Evolutionary conservation across 108 stramenopile species (phyloP).

Genomic region (Cyclotella cryptica): DNA sequence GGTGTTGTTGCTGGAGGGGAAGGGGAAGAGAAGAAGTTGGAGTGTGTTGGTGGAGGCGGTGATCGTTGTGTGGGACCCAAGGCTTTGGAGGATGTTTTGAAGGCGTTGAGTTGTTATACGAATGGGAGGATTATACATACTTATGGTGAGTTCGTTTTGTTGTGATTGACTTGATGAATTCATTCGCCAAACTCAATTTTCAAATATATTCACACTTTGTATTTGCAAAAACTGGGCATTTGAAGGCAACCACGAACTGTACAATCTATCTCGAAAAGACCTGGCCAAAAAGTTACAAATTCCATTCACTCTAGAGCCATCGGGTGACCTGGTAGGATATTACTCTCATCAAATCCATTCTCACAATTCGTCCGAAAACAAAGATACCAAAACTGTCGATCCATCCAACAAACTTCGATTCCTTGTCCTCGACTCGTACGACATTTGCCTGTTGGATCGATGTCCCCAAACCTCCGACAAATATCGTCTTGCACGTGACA

Average conservation of each 20-base stretch:
- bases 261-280: slow-evolving; percentile 74
- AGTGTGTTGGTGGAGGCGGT: background rate
- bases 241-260: slow-evolving; percentile 81
- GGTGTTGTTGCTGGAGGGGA: too few relatives aligned
- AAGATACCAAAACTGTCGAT: slow-evolving; percentile 4
- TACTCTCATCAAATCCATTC: slow-evolving; percentile 48
- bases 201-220: background rate
- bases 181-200: background rate
- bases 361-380: slow-evolving; percentile 33
- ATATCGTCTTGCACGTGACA: slow-evolving; percentile 58
- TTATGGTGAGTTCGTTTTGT: slow-evolving; percentile 50
- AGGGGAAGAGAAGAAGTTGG: slow-evolving; percentile 35
- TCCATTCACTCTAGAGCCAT: slow-evolving; percentile 70
- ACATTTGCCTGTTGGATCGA: slow-evolving; percentile 70
- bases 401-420: slow-evolving; percentile 56
- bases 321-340: slow-evolving; percentile 57
- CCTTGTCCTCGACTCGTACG: slow-evolving; percentile 79
- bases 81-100: slow-evolving; percentile 67
- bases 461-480: slow-evolving; percentile 59
- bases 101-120: slow-evolving; percentile 62
- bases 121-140: slow-evolving; percentile 73
- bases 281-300: slow-evolving; percentile 66
- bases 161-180: background rate
- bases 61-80: slow-evolving; percentile 31
- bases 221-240: background rate